Percentiles rank a stretch among this genome's conserved stretches.
Evolutionary conservation across 176 grass and related monocot genomes (phyloP).

Genomic region (Bolboschoenus planiculmis): DNA sequence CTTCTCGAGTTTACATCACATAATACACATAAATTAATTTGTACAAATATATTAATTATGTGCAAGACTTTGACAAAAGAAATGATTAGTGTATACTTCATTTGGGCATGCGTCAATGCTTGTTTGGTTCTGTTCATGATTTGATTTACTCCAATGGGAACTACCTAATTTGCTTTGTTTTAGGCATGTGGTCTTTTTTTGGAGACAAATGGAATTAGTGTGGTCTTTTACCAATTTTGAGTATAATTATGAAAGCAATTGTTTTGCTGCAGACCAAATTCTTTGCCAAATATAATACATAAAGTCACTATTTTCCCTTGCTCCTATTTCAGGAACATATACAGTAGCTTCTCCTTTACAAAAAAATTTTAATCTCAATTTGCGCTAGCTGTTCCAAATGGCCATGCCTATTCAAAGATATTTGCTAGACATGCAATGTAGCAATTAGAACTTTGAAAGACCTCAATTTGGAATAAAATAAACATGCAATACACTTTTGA

Average conservation of each 20-base stretch:
- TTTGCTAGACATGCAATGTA: neutral
- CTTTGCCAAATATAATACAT: neutral
- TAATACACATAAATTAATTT: neutral
- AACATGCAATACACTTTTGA: neutral
- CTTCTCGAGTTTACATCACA: neutral
- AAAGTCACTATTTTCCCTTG: neutral
- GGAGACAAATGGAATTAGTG: neutral
- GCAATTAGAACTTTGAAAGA: neutral
- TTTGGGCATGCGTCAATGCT: slow-evolving; percentile 1
- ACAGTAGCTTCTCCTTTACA: neutral
- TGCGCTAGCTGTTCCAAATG: neutral
- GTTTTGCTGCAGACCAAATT: neutral
- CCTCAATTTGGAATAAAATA: neutral
- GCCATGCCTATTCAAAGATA: neutral
- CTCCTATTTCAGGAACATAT: neutral
- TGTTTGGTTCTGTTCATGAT: slow-evolving; percentile 25
- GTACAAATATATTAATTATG: neutral
- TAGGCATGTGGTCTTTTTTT: neutral
- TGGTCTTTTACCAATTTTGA: neutral
- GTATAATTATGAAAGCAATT: neutral
- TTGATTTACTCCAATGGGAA: slow-evolving; percentile 10
- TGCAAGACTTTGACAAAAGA: neutral
- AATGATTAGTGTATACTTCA: slow-evolving; percentile 9
- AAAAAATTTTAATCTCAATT: neutral
- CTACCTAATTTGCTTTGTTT: neutral